Percentiles rank a stretch among this genome's conserved stretches.
phyloP scores from a whole-genome alignment of 1,284 basidiomycete genomes.

The Naganishia sp. region DNA sequence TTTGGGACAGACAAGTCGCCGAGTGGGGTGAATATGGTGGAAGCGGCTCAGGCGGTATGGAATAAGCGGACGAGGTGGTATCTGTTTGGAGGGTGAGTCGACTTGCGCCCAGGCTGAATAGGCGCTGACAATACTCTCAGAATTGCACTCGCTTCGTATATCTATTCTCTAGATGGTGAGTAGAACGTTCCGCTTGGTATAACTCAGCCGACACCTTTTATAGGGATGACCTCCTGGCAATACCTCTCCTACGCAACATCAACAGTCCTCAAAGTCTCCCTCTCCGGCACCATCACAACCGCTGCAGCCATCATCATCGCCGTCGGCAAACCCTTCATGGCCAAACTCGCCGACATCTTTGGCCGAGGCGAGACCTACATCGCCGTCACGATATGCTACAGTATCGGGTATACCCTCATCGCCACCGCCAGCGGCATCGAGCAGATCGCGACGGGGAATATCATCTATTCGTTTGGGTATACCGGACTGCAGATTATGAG shows the following conservation, averaged over 20 bases:
- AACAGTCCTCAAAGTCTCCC: conserved; percentile 57
- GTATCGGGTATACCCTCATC: conserved; percentile 64
- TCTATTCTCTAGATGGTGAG: conserved; percentile 69
- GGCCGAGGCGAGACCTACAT: conserved; percentile 62
- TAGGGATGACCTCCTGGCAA: conserved; percentile 61
- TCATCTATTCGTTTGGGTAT: conserved; percentile 56
- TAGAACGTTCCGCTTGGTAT: not conserved
- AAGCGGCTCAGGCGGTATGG: conserved; percentile 51
- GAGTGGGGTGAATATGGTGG: conserved; percentile 46
- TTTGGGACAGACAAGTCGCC: conserved; percentile 15
- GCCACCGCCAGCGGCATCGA: conserved; percentile 64
- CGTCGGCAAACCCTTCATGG: conserved; percentile 74
- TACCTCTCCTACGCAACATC: conserved; percentile 69
- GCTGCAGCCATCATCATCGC: conserved; percentile 60
- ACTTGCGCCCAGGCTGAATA: not conserved
- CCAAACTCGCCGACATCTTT: conserved; percentile 71
- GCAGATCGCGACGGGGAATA: conserved; percentile 60
- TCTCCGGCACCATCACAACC: conserved; percentile 66
- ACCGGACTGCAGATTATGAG: conserved; percentile 69
- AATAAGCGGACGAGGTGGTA: conserved; percentile 59
- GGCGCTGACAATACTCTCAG: conserved; percentile 46
- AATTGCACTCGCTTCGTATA: conserved; percentile 69
- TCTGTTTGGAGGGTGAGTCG: conserved; percentile 62
- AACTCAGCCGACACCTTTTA: not conserved
- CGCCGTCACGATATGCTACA: conserved; percentile 58